Evolutionary conservation across 306 rosid species (phyloP), one percentile per base, ranked within the genome.

Genomic region (Rosa chinensis): DNA sequence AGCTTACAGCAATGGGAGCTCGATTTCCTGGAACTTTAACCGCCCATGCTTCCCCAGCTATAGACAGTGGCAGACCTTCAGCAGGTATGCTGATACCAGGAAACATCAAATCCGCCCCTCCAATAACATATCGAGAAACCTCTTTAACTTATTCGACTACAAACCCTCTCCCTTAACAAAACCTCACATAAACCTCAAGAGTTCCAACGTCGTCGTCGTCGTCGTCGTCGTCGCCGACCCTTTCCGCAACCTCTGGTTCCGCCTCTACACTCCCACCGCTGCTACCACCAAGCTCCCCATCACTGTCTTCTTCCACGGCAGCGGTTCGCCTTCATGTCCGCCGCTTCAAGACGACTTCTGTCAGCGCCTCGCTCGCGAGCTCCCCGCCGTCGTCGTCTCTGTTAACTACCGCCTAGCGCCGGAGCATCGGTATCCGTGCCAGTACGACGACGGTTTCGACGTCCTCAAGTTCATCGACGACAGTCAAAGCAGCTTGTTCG

Each of bases 61-160:
- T 77, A 85, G 91, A 94, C 1, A 95, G 85, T 39, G 97, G 97
- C 17, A 94, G 88, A 56, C 95, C 98, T 75, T 94, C 90, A 10
- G 88, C 82, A 74, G 97, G 97, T 48, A 92, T 84, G 44, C 73
- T 84, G 83, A 94, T 94, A 74, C 98, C 98, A 0, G 98, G 98
- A 84, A 94, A 94, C 98, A 94, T 94, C 87, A 94, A 86, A 81
- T 94, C 98, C 7, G 98, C 98, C 66, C 98, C 98, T 39, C 97
- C 97, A 13, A 94, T 89, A 76, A 94, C 76, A 78, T 63, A 94
- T 48, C 87, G 91, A 35, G 97, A 94, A 61, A 94, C 98, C 88
- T 88, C 97, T 28, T 28, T 28, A 1, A 28, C 28, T 28, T 28
- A 1, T 28, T 28, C 28, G 28, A 28, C 28, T 28, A 28, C 28